phyloP scores from a whole-genome alignment of 2,329 filamentous ascomycete genomes.

The Purpureocillium lavendulum region DNA sequence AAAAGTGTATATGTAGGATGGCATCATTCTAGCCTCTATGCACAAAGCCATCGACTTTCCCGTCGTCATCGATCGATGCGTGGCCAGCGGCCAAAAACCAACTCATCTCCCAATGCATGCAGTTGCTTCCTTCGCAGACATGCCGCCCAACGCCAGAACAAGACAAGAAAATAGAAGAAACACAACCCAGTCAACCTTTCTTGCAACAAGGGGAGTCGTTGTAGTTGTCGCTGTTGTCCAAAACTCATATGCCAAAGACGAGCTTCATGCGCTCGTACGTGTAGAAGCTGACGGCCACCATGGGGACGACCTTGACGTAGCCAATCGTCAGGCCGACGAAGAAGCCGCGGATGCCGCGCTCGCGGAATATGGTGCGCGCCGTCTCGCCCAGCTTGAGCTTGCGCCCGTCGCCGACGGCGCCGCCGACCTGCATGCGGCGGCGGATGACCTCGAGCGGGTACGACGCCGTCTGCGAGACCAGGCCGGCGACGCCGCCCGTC shows the following conservation, averaged over 20 bases:
- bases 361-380: slow-evolving; percentile 61
- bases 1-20: neutral
- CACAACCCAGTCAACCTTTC: too few relatives aligned
- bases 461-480: slow-evolving; percentile 84
- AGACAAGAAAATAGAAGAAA: neutral
- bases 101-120: too few relatives aligned
- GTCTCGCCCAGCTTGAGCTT: slow-evolving; percentile 74
- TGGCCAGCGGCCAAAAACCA: too few relatives aligned
- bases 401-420: slow-evolving; percentile 84
- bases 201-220: too few relatives aligned
- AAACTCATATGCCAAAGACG: slow-evolving; percentile 46
- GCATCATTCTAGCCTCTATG: neutral
- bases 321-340: slow-evolving; percentile 91
- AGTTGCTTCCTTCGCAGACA: too few relatives aligned
- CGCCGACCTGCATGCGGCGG: slow-evolving; percentile 91
- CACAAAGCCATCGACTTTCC: neutral
- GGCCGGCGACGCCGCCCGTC: slow-evolving; percentile 76
- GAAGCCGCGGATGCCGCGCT: slow-evolving; percentile 73
- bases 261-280: slow-evolving; percentile 58
- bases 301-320: slow-evolving; percentile 87
- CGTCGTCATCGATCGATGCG: too few relatives aligned
- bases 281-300: slow-evolving; percentile 66
- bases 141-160: slow-evolving; percentile 7
- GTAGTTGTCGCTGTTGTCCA: too few relatives aligned
- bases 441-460: slow-evolving; percentile 93